Percentiles rank a stretch among this genome's conserved stretches.
Conservation (phyloP, 805 yeast species). For the Candida montana region DNA sequence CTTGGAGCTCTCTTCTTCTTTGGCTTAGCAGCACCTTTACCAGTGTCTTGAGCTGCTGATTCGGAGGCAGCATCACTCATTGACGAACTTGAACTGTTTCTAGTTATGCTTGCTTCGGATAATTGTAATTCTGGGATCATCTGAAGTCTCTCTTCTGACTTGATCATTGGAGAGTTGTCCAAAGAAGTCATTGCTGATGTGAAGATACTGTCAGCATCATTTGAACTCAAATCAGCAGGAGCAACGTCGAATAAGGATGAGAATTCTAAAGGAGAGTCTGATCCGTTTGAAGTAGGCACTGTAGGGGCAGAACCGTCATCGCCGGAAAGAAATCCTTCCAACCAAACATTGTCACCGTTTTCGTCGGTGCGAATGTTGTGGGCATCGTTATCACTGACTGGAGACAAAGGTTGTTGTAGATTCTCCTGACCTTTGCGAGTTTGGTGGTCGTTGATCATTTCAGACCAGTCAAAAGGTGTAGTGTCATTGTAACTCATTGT, state of each 20-base stretch:
- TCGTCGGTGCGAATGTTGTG: background rate
- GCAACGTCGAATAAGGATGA: slow-evolving; percentile 22
- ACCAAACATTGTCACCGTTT: slow-evolving; percentile 13
- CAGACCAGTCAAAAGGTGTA: slow-evolving; percentile 23
- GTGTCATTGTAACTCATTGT: slow-evolving; percentile 21
- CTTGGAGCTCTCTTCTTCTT: slow-evolving; percentile 46
- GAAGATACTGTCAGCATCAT: slow-evolving; percentile 13
- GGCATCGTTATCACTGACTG: slow-evolving; percentile 13
- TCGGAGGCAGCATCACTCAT: slow-evolving; percentile 8
- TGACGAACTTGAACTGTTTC: slow-evolving; percentile 14
- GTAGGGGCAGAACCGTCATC: slow-evolving; percentile 12
- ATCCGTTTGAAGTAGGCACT: background rate
- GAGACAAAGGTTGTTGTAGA: slow-evolving; percentile 12
- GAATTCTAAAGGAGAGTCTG: slow-evolving; percentile 24
- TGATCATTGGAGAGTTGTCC: slow-evolving; percentile 27
- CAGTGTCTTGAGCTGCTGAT: background rate
- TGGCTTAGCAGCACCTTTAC: slow-evolving; percentile 19
- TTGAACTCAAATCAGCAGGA: slow-evolving; percentile 6
- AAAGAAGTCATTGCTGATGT: slow-evolving; percentile 24
- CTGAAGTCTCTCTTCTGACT: slow-evolving; percentile 19
- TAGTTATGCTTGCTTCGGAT: slow-evolving; percentile 1
- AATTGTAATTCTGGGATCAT: slow-evolving; percentile 13
- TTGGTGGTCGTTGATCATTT: slow-evolving; percentile 14
- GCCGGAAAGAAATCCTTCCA: slow-evolving; percentile 18
- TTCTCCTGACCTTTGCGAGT: slow-evolving; percentile 10